Evolutionary conservation across 495 filamentous ascomycete genomes (phyloP), one percentile per base, ranked within the genome.

Genomic region (Stereocaulon alpinum): DNA sequence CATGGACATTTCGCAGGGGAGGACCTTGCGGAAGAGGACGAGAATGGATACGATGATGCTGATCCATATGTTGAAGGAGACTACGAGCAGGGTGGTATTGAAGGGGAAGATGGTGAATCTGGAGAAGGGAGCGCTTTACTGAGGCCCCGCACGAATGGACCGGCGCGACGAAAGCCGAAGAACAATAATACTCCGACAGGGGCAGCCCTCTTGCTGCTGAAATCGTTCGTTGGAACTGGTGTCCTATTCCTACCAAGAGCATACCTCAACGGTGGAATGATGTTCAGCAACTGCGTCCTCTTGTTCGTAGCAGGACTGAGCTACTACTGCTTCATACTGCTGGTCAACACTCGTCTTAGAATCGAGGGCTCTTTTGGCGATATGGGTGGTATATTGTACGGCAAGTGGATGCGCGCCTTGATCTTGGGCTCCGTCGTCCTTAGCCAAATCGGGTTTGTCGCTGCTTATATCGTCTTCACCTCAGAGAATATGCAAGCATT

Each of bases 1-100:
- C 96, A 96, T 64, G 93, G 94, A 4, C 94, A 97, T 73, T 98
- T 97, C 69, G 93, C 93, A 17, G 93, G 93, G 67, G 93, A 98
- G 71, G 84, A 94, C 68, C 78, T 98, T 7, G 90, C 96, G 70
- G 91, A 96, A 68, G 93, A 96, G 64, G 92, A 97, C 58, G 92
- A 96, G 68, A 89, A 92, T 69, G 90, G 94, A 63, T 95, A 92
- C 67, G 90, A 93, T 66, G 82, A 82, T 10, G 85, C 85, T 6
- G 85, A 84, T 48, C 76, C 80, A 44, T 86, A 83, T 64, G 76
- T 78, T 12, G 61, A 56, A 18, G 63, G 62, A 40, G 73, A 72
- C 30, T 65, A 67, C 44, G 73, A 67, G 69, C 73, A 56, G 67
- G 78, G 64, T 22, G 79, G 73, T 4, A 75, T 77, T 15, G 76